Base-by-base conservation (phyloP, 1,284 basidiomycete genomes). In the Malassezia vespertilionis region DNA sequence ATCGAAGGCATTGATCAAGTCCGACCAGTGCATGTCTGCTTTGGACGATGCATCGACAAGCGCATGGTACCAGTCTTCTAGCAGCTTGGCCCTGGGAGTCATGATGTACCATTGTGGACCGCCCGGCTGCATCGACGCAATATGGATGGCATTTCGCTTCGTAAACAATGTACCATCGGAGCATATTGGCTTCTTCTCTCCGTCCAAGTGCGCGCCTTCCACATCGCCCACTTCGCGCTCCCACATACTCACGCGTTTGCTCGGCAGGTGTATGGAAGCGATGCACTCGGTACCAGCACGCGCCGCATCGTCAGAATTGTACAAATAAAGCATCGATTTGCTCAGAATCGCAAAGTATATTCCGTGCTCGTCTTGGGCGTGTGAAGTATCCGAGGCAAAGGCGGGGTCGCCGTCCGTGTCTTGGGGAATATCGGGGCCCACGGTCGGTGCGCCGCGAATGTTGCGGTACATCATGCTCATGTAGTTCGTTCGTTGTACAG, bases 11-110 rank as follows among this genome's bases (percentile, higher is more conserved):
- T 77, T 76, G 74, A 89, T 96, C 23, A 91, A 76, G 2, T 60
- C 53, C 33, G 37, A 21, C 15, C 30, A 34, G 21, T n/a, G 12
- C 23, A 7, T 2, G 46, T 20, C 12, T 58, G 81, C 64, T 69
- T 57, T 40, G 67, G 48, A 57, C 26, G 26, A 6, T 74, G 82
- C 72, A 42, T 86, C 81, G n/a, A 89, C 72, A 40, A 96, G 76
- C 0, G 86, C 78, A 37, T 89, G 76, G 70, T 93, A 95, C 89
- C 90, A 96, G 71, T 96, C 89, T 73, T 96, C 77, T 60, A 75
- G 73, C 42, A 67, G 22, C 21, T 50, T 55, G 33, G 64, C 61
- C 52, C 55, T 60, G 33, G 60, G 61, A 40, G 61, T 58, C 38
- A 71, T 68, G 27, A 71, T 37, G 52, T 65, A 71, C 66, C 66